Evolutionary conservation across 768 basidiomycete genomes (phyloP).

Genomic region (Boletellus emodensis): DNA sequence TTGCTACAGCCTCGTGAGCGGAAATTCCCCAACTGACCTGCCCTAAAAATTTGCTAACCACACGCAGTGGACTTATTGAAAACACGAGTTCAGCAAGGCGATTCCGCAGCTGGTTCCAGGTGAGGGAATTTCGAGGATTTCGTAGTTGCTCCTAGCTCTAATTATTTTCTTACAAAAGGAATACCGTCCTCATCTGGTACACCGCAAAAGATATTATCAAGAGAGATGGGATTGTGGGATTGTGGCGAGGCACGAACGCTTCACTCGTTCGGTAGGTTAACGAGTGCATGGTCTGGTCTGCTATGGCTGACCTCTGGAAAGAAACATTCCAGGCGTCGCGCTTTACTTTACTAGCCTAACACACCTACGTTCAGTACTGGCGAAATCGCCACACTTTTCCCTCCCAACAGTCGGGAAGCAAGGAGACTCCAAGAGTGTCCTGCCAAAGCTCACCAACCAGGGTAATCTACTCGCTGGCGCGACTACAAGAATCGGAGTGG

Average conservation of each 20-base stretch:
- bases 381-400: slow-evolving; percentile 68
- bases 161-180: slow-evolving; percentile 20
- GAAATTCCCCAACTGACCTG: not conserved
- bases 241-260: slow-evolving; percentile 88
- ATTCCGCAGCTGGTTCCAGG: slow-evolving; percentile 41
- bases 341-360: slow-evolving; percentile 87
- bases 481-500: slow-evolving; percentile 72
- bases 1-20: slow-evolving; percentile 72
- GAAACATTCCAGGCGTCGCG: slow-evolving; percentile 92
- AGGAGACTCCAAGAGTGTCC: slow-evolving; percentile 43
- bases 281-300: not conserved
- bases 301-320: slow-evolving; percentile 26
- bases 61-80: slow-evolving; percentile 80
- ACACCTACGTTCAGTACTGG: slow-evolving; percentile 73
- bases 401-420: slow-evolving; percentile 13
- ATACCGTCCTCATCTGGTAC: slow-evolving; percentile 41
- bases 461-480: slow-evolving; percentile 90
- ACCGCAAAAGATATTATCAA: slow-evolving; percentile 56
- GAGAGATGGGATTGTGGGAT: slow-evolving; percentile 60
- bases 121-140: slow-evolving; percentile 19
- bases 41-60: not conserved
- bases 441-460: slow-evolving; percentile 65
- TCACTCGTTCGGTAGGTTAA: slow-evolving; percentile 62
- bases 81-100: slow-evolving; percentile 86
- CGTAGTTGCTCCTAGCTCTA: not conserved